Conservation (phyloP, 306 rosid genomes). For the Malus sylvestris region DNA sequence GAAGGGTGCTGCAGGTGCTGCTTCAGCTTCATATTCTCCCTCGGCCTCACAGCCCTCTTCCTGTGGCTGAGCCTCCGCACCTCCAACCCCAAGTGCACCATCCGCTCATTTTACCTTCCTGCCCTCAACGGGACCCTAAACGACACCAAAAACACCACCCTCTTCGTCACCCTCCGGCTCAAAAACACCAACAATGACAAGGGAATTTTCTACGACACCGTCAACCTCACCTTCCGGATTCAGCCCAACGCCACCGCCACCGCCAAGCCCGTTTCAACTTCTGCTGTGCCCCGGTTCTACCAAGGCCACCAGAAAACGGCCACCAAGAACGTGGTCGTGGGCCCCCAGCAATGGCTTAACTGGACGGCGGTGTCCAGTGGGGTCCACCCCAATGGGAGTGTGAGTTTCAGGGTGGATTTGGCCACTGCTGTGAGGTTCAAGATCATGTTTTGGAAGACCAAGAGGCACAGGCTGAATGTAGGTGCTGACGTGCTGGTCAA, state of each 20-base stretch:
- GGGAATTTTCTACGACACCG: constrained; percentile 53
- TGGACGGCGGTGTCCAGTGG: constrained; percentile 11
- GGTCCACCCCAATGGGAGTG: neutral
- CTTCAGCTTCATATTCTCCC: constrained; percentile 25
- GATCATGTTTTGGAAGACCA: constrained; percentile 58
- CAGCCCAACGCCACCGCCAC: neutral
- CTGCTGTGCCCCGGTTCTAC: constrained; percentile 28
- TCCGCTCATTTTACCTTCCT: constrained; percentile 50
- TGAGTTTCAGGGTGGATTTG: constrained; percentile 42
- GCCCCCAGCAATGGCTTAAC: constrained; percentile 7
- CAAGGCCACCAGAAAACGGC: constrained; percentile 81
- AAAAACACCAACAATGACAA: constrained; percentile 61
- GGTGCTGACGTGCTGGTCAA: constrained; percentile 47
- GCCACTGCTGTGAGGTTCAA: constrained; percentile 64
- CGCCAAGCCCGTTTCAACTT: constrained; percentile 10
- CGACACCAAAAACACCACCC: constrained; percentile 23
- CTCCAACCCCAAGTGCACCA: constrained; percentile 41
- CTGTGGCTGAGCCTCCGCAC: constrained; percentile 44
- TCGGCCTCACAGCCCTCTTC: constrained; percentile 32
- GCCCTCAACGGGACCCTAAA: constrained; percentile 52
- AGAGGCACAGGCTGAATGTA: constrained; percentile 37
- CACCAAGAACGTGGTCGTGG: neutral
- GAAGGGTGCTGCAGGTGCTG: constrained; percentile 24
- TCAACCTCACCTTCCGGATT: constrained; percentile 30
- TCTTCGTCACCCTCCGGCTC: constrained; percentile 30